Evolutionary conservation across 177 flowering plant species (phyloP).

Genomic region (Vitis hybrid): DNA sequence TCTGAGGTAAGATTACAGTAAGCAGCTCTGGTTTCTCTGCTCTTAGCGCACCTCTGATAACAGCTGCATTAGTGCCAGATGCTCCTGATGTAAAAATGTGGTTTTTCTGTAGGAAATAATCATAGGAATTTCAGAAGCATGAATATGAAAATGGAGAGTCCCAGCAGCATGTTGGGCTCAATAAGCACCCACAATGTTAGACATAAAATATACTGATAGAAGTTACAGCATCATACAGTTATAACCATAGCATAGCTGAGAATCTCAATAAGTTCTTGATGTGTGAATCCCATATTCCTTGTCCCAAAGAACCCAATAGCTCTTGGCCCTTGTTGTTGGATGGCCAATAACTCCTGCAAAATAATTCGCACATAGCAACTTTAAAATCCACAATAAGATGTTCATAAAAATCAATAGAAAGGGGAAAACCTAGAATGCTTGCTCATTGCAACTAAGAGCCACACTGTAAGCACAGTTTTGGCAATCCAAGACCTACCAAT

Average conservation of each 20-base stretch:
- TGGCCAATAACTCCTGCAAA: slow-evolving; percentile 87
- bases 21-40: slow-evolving; percentile 89
- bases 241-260: slow-evolving; percentile 99
- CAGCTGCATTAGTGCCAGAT: slow-evolving; percentile 99
- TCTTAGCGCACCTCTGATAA: slow-evolving; percentile 88
- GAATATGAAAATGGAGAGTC: background rate
- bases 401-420: too few relatives aligned
- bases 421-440: too few relatives aligned
- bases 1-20: slow-evolving; percentile 95
- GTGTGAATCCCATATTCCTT: slow-evolving; percentile 98
- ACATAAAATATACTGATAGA: background rate
- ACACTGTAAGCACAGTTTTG: too few relatives aligned
- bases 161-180: slow-evolving; percentile 4
- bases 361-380: background rate
- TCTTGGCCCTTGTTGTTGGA: slow-evolving; percentile 98
- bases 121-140: background rate
- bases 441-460: too few relatives aligned
- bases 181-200: background rate
- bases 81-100: slow-evolving; percentile 99
- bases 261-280: slow-evolving; percentile 97
- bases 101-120: slow-evolving; percentile 66
- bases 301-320: slow-evolving; percentile 97
- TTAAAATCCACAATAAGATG: background rate
- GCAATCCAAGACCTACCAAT: too few relatives aligned
- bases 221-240: slow-evolving; percentile 59